Conservation (phyloP, 164 flowering plant genomes). For the Taxillus chinensis region DNA sequence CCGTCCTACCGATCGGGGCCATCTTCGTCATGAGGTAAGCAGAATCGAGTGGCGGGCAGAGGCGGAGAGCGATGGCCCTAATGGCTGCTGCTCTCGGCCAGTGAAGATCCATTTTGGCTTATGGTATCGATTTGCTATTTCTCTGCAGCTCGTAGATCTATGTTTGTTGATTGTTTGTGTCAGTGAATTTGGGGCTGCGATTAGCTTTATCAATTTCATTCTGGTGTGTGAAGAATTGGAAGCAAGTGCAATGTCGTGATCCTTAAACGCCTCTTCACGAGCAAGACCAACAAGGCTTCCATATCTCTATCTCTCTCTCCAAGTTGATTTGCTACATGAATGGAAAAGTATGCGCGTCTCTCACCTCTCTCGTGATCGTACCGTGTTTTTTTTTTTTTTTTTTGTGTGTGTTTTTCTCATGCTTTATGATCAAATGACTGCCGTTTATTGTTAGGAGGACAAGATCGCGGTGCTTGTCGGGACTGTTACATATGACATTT, state of each 20-base stretch:
- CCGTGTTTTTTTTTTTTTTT: no score
- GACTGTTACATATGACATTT: background rate
- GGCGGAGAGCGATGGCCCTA: slow-evolving; percentile 7
- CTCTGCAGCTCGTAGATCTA: background rate
- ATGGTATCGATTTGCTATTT: no score
- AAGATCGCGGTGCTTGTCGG: slow-evolving; percentile 3
- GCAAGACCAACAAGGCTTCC: slow-evolving; percentile 4
- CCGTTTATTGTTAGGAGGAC: no score
- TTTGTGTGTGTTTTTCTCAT: background rate
- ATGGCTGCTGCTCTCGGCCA: slow-evolving; percentile 30
- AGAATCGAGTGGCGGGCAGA: slow-evolving; percentile 62
- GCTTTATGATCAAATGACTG: background rate
- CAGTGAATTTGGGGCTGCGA: no score
- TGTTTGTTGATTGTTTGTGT: background rate
- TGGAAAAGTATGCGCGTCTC: background rate
- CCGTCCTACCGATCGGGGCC: slow-evolving; percentile 67
- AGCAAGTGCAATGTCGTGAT: background rate
- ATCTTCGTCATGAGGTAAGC: slow-evolving; percentile 45
- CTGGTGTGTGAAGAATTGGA: background rate
- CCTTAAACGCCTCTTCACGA: slow-evolving; percentile 2
- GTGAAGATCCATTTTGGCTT: slow-evolving; percentile 61
- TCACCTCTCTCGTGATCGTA: no score
- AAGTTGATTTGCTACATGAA: slow-evolving; percentile 1
- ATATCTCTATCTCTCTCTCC: slow-evolving; percentile 2
- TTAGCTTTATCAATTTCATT: slow-evolving; percentile 1